Evolutionary conservation across 768 basidiomycete species (phyloP), one percentile per base, ranked within the genome.

Genomic region (Suillus lakei): DNA sequence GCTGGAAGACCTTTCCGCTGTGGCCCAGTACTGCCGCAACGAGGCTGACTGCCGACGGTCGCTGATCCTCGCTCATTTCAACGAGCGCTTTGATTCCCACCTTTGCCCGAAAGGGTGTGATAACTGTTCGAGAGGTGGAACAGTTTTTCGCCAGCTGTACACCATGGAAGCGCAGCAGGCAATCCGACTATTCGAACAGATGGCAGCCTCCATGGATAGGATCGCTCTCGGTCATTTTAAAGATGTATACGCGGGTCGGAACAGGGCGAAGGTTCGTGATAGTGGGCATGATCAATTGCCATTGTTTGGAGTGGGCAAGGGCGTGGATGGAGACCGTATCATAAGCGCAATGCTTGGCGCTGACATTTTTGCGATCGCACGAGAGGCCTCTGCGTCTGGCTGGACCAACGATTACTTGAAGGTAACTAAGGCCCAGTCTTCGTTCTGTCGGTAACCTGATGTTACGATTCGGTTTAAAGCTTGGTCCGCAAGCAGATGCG

Each of bases 11-110:
- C 82, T 91, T 38, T 80, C 82, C 3, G 85, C 85, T 16, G 93
- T 99, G 60, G 83, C 89, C n/a, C 80, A 86, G 64, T 99, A 90
- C 77, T 96, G 93, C 76, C 73, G 78, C 64, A 95, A 98, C 76
- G 83, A 87, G 59, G 86, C 89, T 32, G 91, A 92, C 69, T 99
- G 98, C 72, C 89, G 98, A 16, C 90, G 98, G 3, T 83, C 86
- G 6, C 92, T 94, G 69, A 81, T 98, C n/a, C 85, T 99, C 21
- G 84, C 85, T n/a, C 93, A 93, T 76, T 99, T 98, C 70, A 88
- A 87, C 67, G 93, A 99, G 74, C 80, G 80, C 10, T 98, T 98
- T 77, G 84, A 90, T 66, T 79, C 84, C 38, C 78, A 74, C 30
- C 69, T 86, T 18, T 99, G 98, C 72, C 76, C 84, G 43, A 79